phyloP scores from a whole-genome alignment of 164 flowering plant species.

The Tetracentron sinense region DNA sequence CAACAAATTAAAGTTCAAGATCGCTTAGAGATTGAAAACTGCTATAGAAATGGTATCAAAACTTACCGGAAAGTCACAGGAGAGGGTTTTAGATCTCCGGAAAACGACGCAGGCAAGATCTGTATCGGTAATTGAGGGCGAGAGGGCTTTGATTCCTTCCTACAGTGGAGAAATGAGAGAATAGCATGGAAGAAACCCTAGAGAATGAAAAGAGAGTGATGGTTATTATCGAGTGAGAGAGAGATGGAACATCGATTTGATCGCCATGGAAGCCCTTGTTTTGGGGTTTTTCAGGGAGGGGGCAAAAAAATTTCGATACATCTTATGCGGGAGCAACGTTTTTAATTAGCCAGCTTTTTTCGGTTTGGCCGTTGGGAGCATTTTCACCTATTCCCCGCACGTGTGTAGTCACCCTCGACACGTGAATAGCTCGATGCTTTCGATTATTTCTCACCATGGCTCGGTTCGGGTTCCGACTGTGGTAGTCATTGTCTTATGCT shows the following conservation, averaged over 20 bases:
- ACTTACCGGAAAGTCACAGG: background rate
- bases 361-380: constrained; percentile 49
- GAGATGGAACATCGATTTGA: constrained; percentile 23
- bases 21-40: background rate
- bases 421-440: too few relatives aligned
- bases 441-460: too few relatives aligned
- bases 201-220: background rate
- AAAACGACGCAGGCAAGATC: background rate
- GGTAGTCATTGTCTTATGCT: too few relatives aligned
- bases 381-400: too few relatives aligned
- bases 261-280: constrained; percentile 12
- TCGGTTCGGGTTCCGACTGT: too few relatives aligned
- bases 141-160: background rate
- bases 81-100: background rate
- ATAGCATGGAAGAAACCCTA: background rate
- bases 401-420: too few relatives aligned
- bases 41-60: background rate
- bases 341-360: constrained; percentile 26
- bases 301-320: constrained; percentile 38
- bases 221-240: constrained; percentile 9
- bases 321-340: constrained; percentile 27
- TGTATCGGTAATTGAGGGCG: background rate
- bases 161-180: background rate
- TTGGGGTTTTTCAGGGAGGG: constrained; percentile 18
- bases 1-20: background rate